Conservation (phyloP, 2,329 filamentous ascomycete species). For the Cercospora berteroae region DNA sequence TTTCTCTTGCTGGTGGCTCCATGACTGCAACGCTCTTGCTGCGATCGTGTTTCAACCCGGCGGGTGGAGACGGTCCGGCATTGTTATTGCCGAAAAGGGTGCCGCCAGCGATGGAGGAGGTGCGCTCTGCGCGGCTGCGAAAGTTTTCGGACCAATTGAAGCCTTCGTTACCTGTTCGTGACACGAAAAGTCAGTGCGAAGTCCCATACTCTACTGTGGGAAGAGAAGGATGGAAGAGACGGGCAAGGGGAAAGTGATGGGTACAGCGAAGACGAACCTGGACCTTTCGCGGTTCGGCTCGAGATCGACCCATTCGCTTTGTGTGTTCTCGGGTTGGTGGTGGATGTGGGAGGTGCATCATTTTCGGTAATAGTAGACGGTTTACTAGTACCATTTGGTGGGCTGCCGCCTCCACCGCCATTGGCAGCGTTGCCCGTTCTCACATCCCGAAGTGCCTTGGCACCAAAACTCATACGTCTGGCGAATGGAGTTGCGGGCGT, state of each 20-base stretch:
- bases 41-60: slow-evolving; percentile 57
- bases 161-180: slow-evolving; percentile 66
- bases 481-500: slow-evolving; percentile 66
- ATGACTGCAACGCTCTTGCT: slow-evolving; percentile 66
- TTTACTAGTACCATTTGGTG: slow-evolving; percentile 37
- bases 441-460: slow-evolving; percentile 71
- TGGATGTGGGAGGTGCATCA: slow-evolving; percentile 15
- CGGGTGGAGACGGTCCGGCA: slow-evolving; percentile 10
- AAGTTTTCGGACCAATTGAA: slow-evolving; percentile 98
- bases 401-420: slow-evolving; percentile 34
- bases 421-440: slow-evolving; percentile 45
- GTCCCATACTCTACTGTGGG: neutral
- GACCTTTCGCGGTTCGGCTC: slow-evolving; percentile 55
- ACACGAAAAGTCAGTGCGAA: slow-evolving; percentile 45
- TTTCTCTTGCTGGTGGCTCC: slow-evolving; percentile 52
- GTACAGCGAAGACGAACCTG: slow-evolving; percentile 53
- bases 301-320: slow-evolving; percentile 45
- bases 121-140: slow-evolving; percentile 82
- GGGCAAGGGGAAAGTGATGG: slow-evolving; percentile 16
- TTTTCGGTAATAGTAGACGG: slow-evolving; percentile 30
- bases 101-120: slow-evolving; percentile 56
- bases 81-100: slow-evolving; percentile 44
- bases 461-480: slow-evolving; percentile 86
- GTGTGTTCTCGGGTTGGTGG: slow-evolving; percentile 20
- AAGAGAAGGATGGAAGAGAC: slow-evolving; percentile 21